Percentiles rank a stretch among this genome's conserved stretches.
phyloP scores from a whole-genome alignment of 805 yeast genomes.

The Saccharomycopsis sp. region DNA sequence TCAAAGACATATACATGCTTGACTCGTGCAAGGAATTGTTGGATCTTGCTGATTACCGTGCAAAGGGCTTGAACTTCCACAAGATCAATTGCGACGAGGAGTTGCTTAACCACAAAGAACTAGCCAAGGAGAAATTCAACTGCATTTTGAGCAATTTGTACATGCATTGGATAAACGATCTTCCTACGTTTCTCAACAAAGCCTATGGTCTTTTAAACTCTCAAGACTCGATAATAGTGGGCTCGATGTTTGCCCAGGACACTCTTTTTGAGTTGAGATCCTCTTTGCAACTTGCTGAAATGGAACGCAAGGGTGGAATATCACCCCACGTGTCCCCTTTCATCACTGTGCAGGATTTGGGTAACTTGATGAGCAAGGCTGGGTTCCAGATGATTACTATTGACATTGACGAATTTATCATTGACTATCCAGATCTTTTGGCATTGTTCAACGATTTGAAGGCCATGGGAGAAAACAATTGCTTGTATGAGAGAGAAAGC shows the following conservation, averaged over 20 bases:
- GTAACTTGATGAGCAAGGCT: slow-evolving; percentile 62
- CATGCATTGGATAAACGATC: slow-evolving; percentile 80
- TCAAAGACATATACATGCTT: slow-evolving; percentile 53
- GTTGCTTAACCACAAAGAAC: slow-evolving; percentile 36
- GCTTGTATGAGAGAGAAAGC: slow-evolving; percentile 37
- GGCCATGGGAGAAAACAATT: slow-evolving; percentile 80
- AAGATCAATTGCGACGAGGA: slow-evolving; percentile 68
- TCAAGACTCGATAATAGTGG: slow-evolving; percentile 70
- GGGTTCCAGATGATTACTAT: slow-evolving; percentile 76
- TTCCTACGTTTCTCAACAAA: slow-evolving; percentile 56
- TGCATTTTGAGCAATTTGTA: slow-evolving; percentile 68
- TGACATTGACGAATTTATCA: slow-evolving; percentile 77
- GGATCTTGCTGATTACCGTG: slow-evolving; percentile 37
- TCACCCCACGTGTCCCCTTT: slow-evolving; percentile 78
- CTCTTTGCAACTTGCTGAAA: slow-evolving; percentile 72
- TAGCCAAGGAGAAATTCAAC: slow-evolving; percentile 44
- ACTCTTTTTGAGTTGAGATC: slow-evolving; percentile 79
- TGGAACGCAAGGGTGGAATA: slow-evolving; percentile 72
- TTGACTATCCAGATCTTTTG: slow-evolving; percentile 66
- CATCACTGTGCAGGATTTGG: slow-evolving; percentile 72
- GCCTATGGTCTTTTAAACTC: slow-evolving; percentile 59
- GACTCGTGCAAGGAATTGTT: slow-evolving; percentile 55
- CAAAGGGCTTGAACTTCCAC: slow-evolving; percentile 27
- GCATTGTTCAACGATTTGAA: slow-evolving; percentile 66
- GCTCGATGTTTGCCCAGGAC: slow-evolving; percentile 77